Base-by-base conservation (phyloP, 179 eudicot species). In the Nepenthes alata region DNA sequence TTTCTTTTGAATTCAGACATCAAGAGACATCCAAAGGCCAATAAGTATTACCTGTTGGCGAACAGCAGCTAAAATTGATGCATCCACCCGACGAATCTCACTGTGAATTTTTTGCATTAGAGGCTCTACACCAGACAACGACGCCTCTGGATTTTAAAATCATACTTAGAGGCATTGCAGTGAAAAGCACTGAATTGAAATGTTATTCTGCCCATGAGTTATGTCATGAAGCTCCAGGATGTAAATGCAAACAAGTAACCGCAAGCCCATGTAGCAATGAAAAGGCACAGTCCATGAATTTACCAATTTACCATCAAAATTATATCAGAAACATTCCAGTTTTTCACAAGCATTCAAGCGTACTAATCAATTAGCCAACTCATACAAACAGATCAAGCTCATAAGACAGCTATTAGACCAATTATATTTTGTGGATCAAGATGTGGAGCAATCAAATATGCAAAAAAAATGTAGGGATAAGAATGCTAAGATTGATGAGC, bases 111-210 rank as follows among this genome's bases (percentile, higher is more conserved):
- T 89, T 76, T 89, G 96, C 96, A 91, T 89, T 55, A 91, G 86
- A 57, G 98, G 98, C 71, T 89, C 98, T 57, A 91, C 93, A n/a
- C 98, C 91, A 60, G 96, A 81, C 53, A 89, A 73, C 44, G 98
- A 91, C 37, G 91, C 96, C 83, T 91, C 98, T 91, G 89, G 65
- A 64, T 15, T 64, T 74, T 35, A 15, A 65, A 37, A 53, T 47
- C 58, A 60, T 37, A 47, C 48, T 11, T 50, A 54, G 13, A 35
- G 36, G 36, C 9, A 54, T 3, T 54, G 54, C 16, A 63, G 61
- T 48, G 14, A 35, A 10, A 8, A 37, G n/a, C 8, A 55, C 4
- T 15, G 45, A 56, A 25, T 6, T 55, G 34, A 35, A 35, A 55
- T 0, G 13, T 16, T 55, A 16, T 16, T 2, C 52, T 7, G 45